Evolutionary conservation across 139 green algal species (phyloP).

Genomic region (Coccomyxa sp.): DNA sequence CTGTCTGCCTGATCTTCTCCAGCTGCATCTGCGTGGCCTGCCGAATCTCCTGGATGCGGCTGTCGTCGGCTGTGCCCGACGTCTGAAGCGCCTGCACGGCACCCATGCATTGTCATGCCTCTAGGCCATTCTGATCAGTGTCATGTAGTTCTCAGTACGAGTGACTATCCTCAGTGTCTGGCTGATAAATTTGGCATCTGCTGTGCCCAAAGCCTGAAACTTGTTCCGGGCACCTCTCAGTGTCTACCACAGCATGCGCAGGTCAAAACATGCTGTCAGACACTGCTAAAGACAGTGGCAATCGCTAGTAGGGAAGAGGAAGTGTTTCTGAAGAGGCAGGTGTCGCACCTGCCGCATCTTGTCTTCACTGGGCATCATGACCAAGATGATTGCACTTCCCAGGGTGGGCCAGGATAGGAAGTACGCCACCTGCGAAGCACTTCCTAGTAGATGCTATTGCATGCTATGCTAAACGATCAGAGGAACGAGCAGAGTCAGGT

Average conservation of each 20-base stretch:
- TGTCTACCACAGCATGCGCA: too few relatives aligned
- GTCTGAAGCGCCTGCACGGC: background rate
- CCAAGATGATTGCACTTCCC: conserved; percentile 15
- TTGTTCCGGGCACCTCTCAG: too few relatives aligned
- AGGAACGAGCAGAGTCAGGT: background rate
- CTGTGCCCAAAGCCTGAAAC: background rate
- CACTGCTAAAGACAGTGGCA: background rate
- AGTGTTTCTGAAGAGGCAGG: background rate
- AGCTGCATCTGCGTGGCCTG: background rate
- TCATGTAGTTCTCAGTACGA: background rate
- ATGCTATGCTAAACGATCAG: background rate
- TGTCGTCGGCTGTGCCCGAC: background rate
- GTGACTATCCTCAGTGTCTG: background rate
- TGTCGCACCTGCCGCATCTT: background rate
- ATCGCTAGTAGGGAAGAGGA: background rate
- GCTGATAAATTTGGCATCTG: background rate
- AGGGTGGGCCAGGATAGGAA: conserved; percentile 17
- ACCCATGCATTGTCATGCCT: background rate
- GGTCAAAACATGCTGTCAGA: background rate
- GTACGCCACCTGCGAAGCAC: conserved; percentile 10
- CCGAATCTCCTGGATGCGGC: background rate
- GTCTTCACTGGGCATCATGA: conserved; percentile 10
- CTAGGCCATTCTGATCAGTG: background rate
- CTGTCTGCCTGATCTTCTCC: background rate
- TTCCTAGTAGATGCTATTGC: background rate